Evolutionary conservation across 169 alveolate species (phyloP).

Genomic region (Cryptosporidium canis): DNA sequence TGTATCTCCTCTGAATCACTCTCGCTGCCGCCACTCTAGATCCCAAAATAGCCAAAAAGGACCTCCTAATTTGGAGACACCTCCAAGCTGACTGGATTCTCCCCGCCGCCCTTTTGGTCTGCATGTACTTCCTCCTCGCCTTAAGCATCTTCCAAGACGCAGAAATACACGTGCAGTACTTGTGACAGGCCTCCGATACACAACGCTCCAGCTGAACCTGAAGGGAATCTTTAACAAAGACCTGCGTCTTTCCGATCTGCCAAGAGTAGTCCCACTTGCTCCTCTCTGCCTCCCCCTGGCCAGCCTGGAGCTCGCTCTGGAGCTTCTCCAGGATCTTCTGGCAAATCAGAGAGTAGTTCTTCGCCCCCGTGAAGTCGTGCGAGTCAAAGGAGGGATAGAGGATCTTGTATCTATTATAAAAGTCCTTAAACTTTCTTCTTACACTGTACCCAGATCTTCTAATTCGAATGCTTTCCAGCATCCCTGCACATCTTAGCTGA

Average conservation of each 20-base stretch:
- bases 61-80: slow-evolving; percentile 9
- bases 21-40: slow-evolving; percentile 24
- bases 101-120: neutral
- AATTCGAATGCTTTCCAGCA: slow-evolving; percentile 84
- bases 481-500: slow-evolving; percentile 86
- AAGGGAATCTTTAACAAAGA: slow-evolving; percentile 73
- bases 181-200: slow-evolving; percentile 31
- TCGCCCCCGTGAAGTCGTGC: slow-evolving; percentile 59
- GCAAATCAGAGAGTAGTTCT: slow-evolving; percentile 55
- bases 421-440: slow-evolving; percentile 79
- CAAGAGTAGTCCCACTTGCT: slow-evolving; percentile 41
- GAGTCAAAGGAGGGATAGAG: slow-evolving; percentile 68
- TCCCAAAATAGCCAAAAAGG: neutral
- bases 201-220: slow-evolving; percentile 44
- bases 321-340: slow-evolving; percentile 56
- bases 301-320: slow-evolving; percentile 36
- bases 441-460: slow-evolving; percentile 83
- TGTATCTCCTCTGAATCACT: slow-evolving; percentile 16
- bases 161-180: slow-evolving; percentile 55
- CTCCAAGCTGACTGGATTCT: slow-evolving; percentile 20
- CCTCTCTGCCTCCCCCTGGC: slow-evolving; percentile 14
- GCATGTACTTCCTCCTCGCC: slow-evolving; percentile 10
- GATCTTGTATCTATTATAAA: slow-evolving; percentile 74
- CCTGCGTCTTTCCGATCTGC: slow-evolving; percentile 75
- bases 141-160: slow-evolving; percentile 64